A percentile compares a stretch with the other conserved stretches of the same genome.
Evolutionary conservation across 495 filamentous ascomycete genomes (phyloP).

Genomic region (Cladorrhinum samala): DNA sequence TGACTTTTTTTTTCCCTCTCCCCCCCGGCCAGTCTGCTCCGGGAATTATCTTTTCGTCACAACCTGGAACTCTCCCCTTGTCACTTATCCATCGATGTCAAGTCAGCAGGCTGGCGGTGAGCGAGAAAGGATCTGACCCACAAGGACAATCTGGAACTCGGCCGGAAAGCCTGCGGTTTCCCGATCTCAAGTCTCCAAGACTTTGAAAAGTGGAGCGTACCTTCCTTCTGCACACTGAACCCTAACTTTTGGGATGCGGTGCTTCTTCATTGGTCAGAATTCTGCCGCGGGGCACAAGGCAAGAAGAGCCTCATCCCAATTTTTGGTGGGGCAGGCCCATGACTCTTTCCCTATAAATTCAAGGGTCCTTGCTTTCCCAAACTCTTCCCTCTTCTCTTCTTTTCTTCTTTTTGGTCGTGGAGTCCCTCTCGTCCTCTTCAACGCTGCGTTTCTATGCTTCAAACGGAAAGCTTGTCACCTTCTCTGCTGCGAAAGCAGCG

Average conservation of each 20-base stretch:
- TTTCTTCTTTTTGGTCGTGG: slow-evolving; percentile 47
- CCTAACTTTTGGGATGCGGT: background rate
- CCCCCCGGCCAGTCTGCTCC: background rate
- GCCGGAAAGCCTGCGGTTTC: background rate
- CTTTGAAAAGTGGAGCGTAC: background rate
- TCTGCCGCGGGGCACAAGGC: background rate
- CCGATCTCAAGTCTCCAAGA: too few species aligned
- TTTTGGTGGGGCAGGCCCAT: too few species aligned
- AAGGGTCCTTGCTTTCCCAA: slow-evolving; percentile 12
- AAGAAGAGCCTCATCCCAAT: slow-evolving; percentile 10
- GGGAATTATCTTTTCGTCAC: background rate
- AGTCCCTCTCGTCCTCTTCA: slow-evolving; percentile 82
- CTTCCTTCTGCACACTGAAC: background rate
- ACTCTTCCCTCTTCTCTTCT: slow-evolving; percentile 17
- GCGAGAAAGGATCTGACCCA: background rate
- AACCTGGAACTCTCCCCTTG: background rate
- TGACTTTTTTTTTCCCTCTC: background rate
- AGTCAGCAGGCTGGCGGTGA: background rate
- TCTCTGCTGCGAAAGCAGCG: too few species aligned
- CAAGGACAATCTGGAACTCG: background rate
- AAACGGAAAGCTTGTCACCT: slow-evolving; percentile 58
- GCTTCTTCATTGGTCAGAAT: background rate
- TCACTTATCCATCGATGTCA: too few species aligned
- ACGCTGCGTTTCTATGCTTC: slow-evolving; percentile 99
- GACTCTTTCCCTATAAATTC: slow-evolving; percentile 25